Base-by-base conservation (phyloP, 495 filamentous ascomycete genomes). In the Xylaria flabelliformis region DNA sequence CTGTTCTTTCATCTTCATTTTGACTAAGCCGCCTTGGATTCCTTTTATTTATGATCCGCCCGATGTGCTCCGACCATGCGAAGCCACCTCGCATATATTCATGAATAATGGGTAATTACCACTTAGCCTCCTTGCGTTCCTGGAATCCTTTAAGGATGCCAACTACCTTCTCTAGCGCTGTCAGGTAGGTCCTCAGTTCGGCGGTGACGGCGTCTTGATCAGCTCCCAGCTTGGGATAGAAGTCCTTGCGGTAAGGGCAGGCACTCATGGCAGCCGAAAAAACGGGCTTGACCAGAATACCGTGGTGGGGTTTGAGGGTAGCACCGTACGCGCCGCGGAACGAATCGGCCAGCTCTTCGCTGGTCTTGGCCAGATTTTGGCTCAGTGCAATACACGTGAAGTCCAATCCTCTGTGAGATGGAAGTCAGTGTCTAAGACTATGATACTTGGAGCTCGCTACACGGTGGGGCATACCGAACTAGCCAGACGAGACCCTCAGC, bases 401-500 rank as follows among this genome's bases (percentile, higher is more conserved):
- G 71, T 97, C 92, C 78, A 98, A 90, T 58, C 93, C 95, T 58
- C 95, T 97, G 76, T 70, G 26, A 44, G 21, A 32, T 46, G 55
- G 32, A 12, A 64, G 63, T 58, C 21, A 69, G 63, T 64, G 42
- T 62, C 44, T 68, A 39, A 19, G 55, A 0, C 5, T 3, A 71
- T 34, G 58, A 36, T 32, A 4, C 21, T 32, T 39, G 19, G 58
- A 36, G 17, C 68, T 39, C 41, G 64, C 42, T 36, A 59, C 42
- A 63, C 36, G 50, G 62, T 24, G 26, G 32, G 69, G 26, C 83
- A 71, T 85, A 97, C 95, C 96, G 93, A 55, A 90, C 87, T 36
- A 99, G 88, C 96, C 96, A 99, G 29, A 97, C 80, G 53, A 98
- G 85, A 21, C 95, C 97, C 81, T 98, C 95, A 36, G 93, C 88